Percentiles rank a stretch among this genome's conserved stretches.
phyloP scores from a whole-genome alignment of 2,329 filamentous ascomycete species.

The Penicillium glabrum region DNA sequence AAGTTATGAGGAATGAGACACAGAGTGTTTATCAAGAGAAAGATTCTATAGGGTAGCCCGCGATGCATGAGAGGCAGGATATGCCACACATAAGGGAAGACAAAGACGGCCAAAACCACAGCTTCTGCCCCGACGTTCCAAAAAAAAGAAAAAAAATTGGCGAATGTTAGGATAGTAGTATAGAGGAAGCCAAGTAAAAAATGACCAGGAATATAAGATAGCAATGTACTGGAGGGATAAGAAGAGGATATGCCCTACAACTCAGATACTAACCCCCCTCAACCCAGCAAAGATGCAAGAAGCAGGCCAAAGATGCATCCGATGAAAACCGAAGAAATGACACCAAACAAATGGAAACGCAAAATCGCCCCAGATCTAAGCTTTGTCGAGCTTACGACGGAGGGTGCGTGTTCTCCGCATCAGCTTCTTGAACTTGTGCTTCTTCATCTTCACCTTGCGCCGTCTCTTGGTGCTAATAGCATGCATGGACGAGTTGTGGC shows the following conservation, averaged over 20 bases:
- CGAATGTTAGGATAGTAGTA: constrained; percentile 20
- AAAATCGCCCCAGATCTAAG: constrained; percentile 29
- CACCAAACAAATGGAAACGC: constrained; percentile 11
- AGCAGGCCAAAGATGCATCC: constrained; percentile 23
- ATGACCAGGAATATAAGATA: background rate
- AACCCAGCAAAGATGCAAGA: constrained; percentile 21
- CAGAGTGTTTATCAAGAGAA: constrained; percentile 4
- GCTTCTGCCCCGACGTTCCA: background rate
- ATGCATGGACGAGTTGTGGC: constrained; percentile 60
- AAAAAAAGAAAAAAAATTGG: constrained; percentile 7
- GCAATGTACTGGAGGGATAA: constrained; percentile 9
- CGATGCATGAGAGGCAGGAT: constrained; percentile 11
- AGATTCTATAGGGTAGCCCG: constrained; percentile 18
- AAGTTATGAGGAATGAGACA: background rate
- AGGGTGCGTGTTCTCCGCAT: constrained; percentile 88
- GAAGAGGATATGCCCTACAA: constrained; percentile 19
- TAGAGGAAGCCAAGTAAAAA: background rate
- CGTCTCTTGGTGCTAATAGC: constrained; percentile 90
- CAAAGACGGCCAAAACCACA: background rate
- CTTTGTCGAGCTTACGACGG: constrained; percentile 77
- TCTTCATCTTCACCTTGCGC: constrained; percentile 98
- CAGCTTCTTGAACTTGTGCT: constrained; percentile 99
- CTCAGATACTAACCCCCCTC: constrained; percentile 15
- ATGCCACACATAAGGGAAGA: constrained; percentile 5
- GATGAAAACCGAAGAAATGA: constrained; percentile 11